Evolutionary conservation across 495 filamentous ascomycete species (phyloP), one percentile per base, ranked within the genome.

Genomic region (Xylaria flabelliformis): DNA sequence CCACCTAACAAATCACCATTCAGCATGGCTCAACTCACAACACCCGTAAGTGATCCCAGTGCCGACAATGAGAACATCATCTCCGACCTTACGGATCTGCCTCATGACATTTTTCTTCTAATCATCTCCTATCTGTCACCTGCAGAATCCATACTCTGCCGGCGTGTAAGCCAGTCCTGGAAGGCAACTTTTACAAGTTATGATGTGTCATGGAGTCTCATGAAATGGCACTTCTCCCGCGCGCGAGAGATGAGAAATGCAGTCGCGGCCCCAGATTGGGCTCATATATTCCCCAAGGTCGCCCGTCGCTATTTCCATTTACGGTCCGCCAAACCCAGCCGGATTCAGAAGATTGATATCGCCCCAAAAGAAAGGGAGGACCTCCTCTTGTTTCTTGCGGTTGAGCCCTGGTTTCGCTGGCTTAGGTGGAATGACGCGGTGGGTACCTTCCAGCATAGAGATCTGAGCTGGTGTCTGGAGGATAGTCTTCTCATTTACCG

Each of bases 401-500:
- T 91, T 4, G 83, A 83, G 64, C 83, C 85, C 1, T 92, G 89
- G 89, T 83, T 88, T 69, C 84, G 82, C 7, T 87, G 87, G 75
- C 76, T 89, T 7, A 81, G 86, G 70, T 82, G 87, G 64, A 81
- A 84, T 48, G 73, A 81, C 19, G 81, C 81, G 67, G 77, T 39
- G 8, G 79, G 79, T 17, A 70, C 73, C 32, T 87, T 88, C 56
- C 80, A 91, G 83, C 80, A 84, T 76, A 34, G 83, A 7, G 85
- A 92, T 73, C 80, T 88, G 6, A 78, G 84, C 10, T 93, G 91
- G 91, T 87, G 83, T 50, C 73, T 79, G 42, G 80, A 82, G 41
- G 87, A 90, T 51, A 88, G 86, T 0, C 71, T 92, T 12, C 65
- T 92, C 36, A 86, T 91, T 21, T 91, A 86, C 72, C 88, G 87